Evolutionary conservation across 1,284 basidiomycete genomes (phyloP), one percentile per base, ranked within the genome.

Genomic region (Ustilago curta): DNA sequence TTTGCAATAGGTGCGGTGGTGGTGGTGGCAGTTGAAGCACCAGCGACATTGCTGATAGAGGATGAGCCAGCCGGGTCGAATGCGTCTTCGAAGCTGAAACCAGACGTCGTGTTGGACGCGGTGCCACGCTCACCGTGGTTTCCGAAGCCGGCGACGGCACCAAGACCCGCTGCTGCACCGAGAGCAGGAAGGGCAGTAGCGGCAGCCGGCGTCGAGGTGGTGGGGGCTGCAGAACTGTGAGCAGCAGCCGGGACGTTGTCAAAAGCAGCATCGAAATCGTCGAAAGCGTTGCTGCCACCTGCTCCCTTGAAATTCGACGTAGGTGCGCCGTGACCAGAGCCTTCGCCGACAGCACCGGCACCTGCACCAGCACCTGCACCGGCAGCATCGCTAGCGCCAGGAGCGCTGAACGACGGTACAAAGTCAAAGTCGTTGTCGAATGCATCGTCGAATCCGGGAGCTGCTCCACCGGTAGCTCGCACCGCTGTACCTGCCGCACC

Each of bases 401-500:
- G 59, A 57, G 51, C 59, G n/a, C 40, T 76, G 57, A 82, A 82
- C 32, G 71, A 76, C 16, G 79, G 81, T 18, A 81, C 81, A 64
- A 81, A 82, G 60, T 80, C 78, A 49, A 82, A 82, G 48, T 80
- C 81, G 25, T 75, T 73, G 35, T 76, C 80, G 52, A 83, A 83
- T 2, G 75, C 70, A 59, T 83, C 79, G 54, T 84, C 83, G 43
- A 83, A 79, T 12, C 75, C 70, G 12, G 59, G 25, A 16, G 49
- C 29, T 6, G 54, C 47, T n/a, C 48, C 53, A 11, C 37, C 53
- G 21, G 25, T 21, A 0, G 51, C 29, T 14, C 52, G 19, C 21
- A 39, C 52, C 0, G 31, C 14, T 5, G 50, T 8, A 48, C 23
- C 54, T 18, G 47, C 66, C 5, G 63, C 43, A 12, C 50, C 47